Base-by-base conservation (phyloP, 106 monocot species). In the Phalaenopsis equestris region DNA sequence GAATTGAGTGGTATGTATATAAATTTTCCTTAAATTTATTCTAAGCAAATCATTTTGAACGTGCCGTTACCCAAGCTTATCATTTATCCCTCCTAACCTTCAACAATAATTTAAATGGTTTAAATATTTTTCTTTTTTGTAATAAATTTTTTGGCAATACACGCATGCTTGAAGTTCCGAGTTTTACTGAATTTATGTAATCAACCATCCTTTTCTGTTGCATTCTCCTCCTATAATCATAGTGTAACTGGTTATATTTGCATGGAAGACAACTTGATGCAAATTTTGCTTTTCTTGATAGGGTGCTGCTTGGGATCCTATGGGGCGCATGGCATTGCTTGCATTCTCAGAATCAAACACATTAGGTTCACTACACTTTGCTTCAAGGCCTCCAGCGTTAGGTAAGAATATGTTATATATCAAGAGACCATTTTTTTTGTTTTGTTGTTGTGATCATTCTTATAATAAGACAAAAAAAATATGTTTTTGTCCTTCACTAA, bases 291-390 rank as follows among this genome's bases (percentile, higher is more conserved):
- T 82, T 81, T 8, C 64, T 81, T 75, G 52, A 72, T 78, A 99
- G 99, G 93, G 93, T 55, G 99, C 95, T 74, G 80, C 87, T 65
- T 99, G 99, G 99, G 95, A 99, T 85, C 99, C 99, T 57, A 84
- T 86, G 84, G 95, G 99, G 19, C 99, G 88, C 42, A 86, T 93
- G 86, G 77, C 90, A 82, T 79, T 99, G 77, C 79, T 95, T 84
- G 86, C 95, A 38, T 99, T 99, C 79, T 95, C 95, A 56, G 77
- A 91, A 42, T 99, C 99, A 18, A 80, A 75, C 24, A 91, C 85
- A 42, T 83, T 99, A 73, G 99, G 91, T 80, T 99, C 93, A 74
- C 84, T 99, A 52, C 93, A 99, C 80, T 99, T 99, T 61, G 77
- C 95, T 80, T 93, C 95, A 79, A 93, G 82, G 75, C 87, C 90